Evolutionary conservation across 441 rosid species (phyloP).

Genomic region (Jatropha podagrica): DNA sequence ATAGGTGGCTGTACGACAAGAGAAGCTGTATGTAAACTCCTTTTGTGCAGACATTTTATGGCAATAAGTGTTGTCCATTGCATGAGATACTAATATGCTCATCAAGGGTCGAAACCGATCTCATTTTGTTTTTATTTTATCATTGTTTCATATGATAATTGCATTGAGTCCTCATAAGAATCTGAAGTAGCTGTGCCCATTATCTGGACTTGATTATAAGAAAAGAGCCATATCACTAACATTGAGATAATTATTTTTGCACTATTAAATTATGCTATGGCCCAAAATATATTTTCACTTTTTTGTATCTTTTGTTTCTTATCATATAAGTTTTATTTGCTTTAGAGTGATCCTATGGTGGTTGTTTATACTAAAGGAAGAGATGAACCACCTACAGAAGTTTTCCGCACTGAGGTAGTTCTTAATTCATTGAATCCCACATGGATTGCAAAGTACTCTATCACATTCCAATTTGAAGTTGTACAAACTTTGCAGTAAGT

Average conservation of each 20-base stretch:
- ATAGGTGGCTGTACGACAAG: background rate
- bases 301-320: slow-evolving; percentile 7
- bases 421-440: slow-evolving; percentile 77
- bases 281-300: background rate
- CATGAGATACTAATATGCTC: background rate
- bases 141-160: background rate
- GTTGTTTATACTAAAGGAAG: slow-evolving; percentile 62
- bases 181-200: background rate
- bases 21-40: slow-evolving; percentile 3
- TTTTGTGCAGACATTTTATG: background rate
- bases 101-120: background rate
- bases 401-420: slow-evolving; percentile 78
- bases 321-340: slow-evolving; percentile 28
- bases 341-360: slow-evolving; percentile 95
- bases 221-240: too few relatives aligned
- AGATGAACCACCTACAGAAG: slow-evolving; percentile 67
- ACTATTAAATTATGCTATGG: background rate
- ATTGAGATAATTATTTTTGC: background rate
- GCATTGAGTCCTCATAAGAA: background rate
- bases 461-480: slow-evolving; percentile 66
- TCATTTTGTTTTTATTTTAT: background rate
- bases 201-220: background rate
- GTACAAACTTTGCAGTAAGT: slow-evolving; percentile 85
- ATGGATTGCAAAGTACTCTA: slow-evolving; percentile 61
- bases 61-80: background rate